Evolutionary conservation across 345 rosid species (phyloP).

Genomic region (Ceriops tagal): DNA sequence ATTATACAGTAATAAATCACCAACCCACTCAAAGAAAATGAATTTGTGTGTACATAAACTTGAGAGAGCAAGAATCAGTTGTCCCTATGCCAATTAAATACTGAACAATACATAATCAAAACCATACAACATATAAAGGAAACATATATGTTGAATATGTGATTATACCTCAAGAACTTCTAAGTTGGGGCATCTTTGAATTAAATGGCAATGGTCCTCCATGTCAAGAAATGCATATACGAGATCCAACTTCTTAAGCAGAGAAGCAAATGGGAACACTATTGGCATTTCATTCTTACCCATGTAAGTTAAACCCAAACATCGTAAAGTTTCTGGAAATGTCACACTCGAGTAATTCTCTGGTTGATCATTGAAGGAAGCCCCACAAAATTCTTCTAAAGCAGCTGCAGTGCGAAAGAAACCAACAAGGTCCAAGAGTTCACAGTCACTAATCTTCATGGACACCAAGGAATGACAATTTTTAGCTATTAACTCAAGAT

Average conservation of each 20-base stretch:
- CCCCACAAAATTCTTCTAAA: conserved; percentile 93
- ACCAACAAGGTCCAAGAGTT: conserved; percentile 60
- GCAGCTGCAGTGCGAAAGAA: conserved; percentile 62
- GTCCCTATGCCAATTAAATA: not conserved
- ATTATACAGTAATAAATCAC: no score
- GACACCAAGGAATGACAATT: conserved; percentile 66
- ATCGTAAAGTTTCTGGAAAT: conserved; percentile 61
- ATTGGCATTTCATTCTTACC: conserved; percentile 71
- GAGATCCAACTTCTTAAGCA: conserved; percentile 77
- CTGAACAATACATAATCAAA: not conserved
- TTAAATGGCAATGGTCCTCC: conserved; percentile 75
- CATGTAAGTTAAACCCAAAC: conserved; percentile 73
- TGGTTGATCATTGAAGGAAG: conserved; percentile 51
- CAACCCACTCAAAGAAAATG: no score
- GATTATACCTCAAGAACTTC: conserved; percentile 86
- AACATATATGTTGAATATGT: not conserved
- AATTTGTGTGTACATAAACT: not conserved
- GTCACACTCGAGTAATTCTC: conserved; percentile 43
- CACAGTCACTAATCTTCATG: conserved; percentile 71
- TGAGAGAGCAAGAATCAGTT: not conserved
- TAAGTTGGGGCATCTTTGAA: conserved; percentile 76
- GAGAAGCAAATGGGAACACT: conserved; percentile 67
- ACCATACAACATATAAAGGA: conserved; percentile 3
- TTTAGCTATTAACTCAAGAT: conserved; percentile 72
- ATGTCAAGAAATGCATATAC: conserved; percentile 76